Evolutionary conservation across 2,329 filamentous ascomycete species (phyloP).

Genomic region (Metarhizium anisopliae): DNA sequence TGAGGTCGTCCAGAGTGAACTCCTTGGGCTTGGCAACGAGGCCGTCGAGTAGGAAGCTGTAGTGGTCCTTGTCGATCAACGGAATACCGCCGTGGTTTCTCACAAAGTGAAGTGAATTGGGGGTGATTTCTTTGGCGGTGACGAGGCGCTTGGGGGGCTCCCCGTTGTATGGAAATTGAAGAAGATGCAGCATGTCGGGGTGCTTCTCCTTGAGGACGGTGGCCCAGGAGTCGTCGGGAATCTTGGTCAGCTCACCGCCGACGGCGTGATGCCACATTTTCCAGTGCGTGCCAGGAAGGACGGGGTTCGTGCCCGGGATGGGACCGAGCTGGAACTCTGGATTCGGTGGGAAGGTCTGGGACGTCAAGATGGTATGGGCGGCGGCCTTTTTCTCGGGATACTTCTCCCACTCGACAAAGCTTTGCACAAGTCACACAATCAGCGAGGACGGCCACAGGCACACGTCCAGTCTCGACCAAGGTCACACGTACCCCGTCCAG

Average conservation of each 20-base stretch:
- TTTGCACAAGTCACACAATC: neutral
- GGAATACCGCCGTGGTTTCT: constrained; percentile 63
- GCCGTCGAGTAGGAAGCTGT: constrained; percentile 46
- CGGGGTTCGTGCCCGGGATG: constrained; percentile 47
- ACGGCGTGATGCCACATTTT: constrained; percentile 49
- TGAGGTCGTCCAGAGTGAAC: constrained; percentile 50
- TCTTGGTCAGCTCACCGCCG: constrained; percentile 25
- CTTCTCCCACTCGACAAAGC: constrained; percentile 62
- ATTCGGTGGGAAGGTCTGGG: constrained; percentile 19
- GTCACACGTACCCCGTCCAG: constrained; percentile 22
- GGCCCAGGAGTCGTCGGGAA: constrained; percentile 51
- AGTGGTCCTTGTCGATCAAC: constrained; percentile 48
- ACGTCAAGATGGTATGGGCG: constrained; percentile 40
- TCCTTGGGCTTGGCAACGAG: constrained; percentile 49
- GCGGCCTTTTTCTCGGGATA: constrained; percentile 58
- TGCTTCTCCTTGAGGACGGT: constrained; percentile 48
- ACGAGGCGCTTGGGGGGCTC: constrained; percentile 52
- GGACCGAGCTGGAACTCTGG: constrained; percentile 49
- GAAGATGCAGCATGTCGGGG: constrained; percentile 50
- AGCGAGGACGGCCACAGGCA: neutral
- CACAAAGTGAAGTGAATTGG: constrained; percentile 31
- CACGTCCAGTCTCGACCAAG: neutral
- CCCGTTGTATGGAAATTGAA: constrained; percentile 57
- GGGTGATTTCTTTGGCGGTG: constrained; percentile 45
- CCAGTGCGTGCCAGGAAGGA: constrained; percentile 46